Evolutionary conservation across 176 grass and related monocot genomes (phyloP), one percentile per base, ranked within the genome.

Genomic region (Oryza glumipatula): DNA sequence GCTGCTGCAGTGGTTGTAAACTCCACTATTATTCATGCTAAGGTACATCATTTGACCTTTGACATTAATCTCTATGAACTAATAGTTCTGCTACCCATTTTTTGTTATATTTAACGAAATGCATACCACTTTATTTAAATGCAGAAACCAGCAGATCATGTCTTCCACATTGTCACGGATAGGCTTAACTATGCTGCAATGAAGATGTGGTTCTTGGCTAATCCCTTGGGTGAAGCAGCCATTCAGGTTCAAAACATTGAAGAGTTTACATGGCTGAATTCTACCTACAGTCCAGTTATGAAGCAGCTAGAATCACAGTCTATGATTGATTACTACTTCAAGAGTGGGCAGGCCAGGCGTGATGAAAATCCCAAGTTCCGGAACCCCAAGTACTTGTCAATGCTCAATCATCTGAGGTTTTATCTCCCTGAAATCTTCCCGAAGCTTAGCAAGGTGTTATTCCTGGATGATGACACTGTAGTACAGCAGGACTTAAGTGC

Each of bases 151-250:
- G 83, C 84, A 67, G 81, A 96, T 13, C 89, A 94, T 86, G 93
- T 96, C 68, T 98, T 95, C 83, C 96, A 98, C 84, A 86, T 98
- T 36, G 96, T 98, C 65, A 98, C 96, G 0, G 89, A 96, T 84
- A 92, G 80, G 76, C 88, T 96, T 79, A 98, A 96, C 65, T 96
- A 98, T 82, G 93, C 91, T 76, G 91, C 96, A 65, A 96, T 98
- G 91, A 95, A 84, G 81, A 94, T 94, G 96, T 98, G 96, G 96
- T 98, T 98, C 71, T 85, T 96, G 70, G 88, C 91, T 90, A 95
- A 94, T 77, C 91, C 88, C 26, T 83, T 84, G 38, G 89, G 86
- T n/a, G 84, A 92, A 86, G 67, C 93, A 64, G 82, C 86, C 52
- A 80, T 98, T 84, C 85, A 98, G 85, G 82, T 98, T 83, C 91